Evolutionary conservation across 331 rosid genomes (phyloP), one percentile per base, ranked within the genome.

Genomic region (Stylosanthes scabra): DNA sequence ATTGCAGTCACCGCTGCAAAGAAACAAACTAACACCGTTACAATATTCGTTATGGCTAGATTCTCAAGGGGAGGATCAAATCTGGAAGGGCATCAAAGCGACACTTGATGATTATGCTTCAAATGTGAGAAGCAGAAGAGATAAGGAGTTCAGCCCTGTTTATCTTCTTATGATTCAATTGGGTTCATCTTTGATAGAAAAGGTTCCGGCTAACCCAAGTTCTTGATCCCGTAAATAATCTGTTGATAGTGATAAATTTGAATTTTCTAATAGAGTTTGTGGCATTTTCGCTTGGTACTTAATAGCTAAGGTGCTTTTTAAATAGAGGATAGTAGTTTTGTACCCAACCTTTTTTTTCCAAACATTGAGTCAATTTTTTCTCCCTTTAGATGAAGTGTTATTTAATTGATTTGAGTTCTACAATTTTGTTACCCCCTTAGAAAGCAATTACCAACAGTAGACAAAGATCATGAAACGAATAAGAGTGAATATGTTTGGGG

Each of bases 61-160:
- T 90, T 92, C 99, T 70, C 99, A 92, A 80, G 96, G 97, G 47
- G 99, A 95, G 70, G 97, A 95, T 76, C 99, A 95, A 80, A 86
- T 95, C 31, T 92, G 97, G 97, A 95, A 90, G 80, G 99, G 99
- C 65, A 82, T 95, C 56, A 95, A 95, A 80, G 96, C 88, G 66
- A 91, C 96, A 68, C 87, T 95, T 4, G 97, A 95, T 78, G 99
- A 95, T 81, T 95, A 95, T 70, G 99, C 96, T 66, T 55, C 77
- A 44, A 91, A 74, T 79, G 86, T 95, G 72, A 86, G 92, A 78
- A 90, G 88, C 80, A 86, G 99, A 81, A 90, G 97, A 56, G 99
- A 95, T 76, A 95, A 87, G 81, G 99, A 92, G 81, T 95, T 95
- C 62, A 95, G 90, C 54, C 93, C 99, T 28, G 86, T 95, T 29